These are phyloP conservation scores for Phytopythium mirpurense DNA, from an alignment of 352 stramenopile genomes.

Conservation along the genomic window DNA sequence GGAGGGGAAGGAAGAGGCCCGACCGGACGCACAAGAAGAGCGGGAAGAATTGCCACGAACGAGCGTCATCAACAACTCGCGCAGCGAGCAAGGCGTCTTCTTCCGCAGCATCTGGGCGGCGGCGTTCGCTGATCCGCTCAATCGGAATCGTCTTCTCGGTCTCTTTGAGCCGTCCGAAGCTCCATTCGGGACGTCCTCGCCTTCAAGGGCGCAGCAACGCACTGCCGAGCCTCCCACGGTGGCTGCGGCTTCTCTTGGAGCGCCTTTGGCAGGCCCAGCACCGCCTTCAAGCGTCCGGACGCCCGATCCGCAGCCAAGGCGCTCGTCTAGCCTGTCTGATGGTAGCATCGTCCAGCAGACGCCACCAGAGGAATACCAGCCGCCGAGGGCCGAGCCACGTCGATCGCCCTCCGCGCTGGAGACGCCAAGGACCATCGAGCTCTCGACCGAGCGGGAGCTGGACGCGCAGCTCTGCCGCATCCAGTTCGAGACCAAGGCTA, in stretches of 20 bases:
- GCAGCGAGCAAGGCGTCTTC: conserved; percentile 10
- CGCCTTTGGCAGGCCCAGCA: background rate
- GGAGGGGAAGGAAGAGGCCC: background rate
- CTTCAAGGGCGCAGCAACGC: too few species aligned
- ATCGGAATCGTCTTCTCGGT: conserved; percentile 15
- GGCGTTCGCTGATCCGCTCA: conserved; percentile 9
- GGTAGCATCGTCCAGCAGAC: background rate
- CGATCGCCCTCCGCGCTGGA: background rate
- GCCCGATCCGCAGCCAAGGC: background rate
- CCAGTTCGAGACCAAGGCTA: conserved; percentile 26
- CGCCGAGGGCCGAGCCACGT: background rate
- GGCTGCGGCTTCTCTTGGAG: too few species aligned
- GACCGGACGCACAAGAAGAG: background rate
- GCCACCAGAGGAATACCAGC: background rate
- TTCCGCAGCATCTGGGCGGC: conserved; percentile 19
- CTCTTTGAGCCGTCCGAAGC: conserved; percentile 10
- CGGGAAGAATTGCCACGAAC: background rate
- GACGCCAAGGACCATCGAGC: conserved; percentile 4
- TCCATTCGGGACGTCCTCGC: background rate
- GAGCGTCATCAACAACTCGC: background rate
- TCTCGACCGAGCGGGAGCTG: conserved; percentile 20
- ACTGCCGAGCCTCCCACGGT: too few species aligned
- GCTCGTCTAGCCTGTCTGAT: background rate
- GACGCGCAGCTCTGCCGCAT: conserved; percentile 26
- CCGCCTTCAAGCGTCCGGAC: background rate